Percentiles rank a stretch among this genome's conserved stretches.
Evolutionary conservation across 208 protist genomes (phyloP).

Genomic region (Giardia muris): DNA sequence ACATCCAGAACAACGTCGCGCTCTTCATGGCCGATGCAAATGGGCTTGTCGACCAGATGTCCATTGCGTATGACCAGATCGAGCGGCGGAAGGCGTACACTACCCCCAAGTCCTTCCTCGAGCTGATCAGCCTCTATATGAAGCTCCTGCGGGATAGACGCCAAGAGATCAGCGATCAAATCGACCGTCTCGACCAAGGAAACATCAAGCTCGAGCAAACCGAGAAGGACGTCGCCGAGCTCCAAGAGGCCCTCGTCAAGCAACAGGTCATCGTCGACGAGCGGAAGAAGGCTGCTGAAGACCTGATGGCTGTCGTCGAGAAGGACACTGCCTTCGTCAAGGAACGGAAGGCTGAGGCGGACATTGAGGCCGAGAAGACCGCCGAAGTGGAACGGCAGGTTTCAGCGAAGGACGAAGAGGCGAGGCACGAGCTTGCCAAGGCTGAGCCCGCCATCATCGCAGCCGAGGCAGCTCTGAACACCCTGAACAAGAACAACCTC

Average conservation of each 20-base stretch:
- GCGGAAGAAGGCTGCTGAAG: conserved; percentile 68
- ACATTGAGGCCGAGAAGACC: conserved; percentile 75
- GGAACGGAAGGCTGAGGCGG: conserved; percentile 69
- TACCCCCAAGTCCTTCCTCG: conserved; percentile 93
- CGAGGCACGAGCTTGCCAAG: conserved; percentile 51
- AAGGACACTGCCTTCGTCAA: conserved; percentile 78
- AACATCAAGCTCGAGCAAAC: conserved; percentile 45
- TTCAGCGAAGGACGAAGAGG: conserved; percentile 57
- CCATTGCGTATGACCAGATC: conserved; percentile 66
- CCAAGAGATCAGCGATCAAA: background rate
- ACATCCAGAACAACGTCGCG: conserved; percentile 54
- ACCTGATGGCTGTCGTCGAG: conserved; percentile 72
- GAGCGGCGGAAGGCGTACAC: conserved; percentile 87
- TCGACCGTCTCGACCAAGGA: conserved; percentile 10
- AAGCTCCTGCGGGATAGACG: conserved; percentile 39
- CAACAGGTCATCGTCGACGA: conserved; percentile 64
- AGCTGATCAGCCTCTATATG: conserved; percentile 91
- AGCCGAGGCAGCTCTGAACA: conserved; percentile 77
- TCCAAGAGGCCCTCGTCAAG: conserved; percentile 50
- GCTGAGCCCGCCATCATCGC: conserved; percentile 74
- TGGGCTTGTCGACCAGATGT: conserved; percentile 66
- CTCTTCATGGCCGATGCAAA: conserved; percentile 83
- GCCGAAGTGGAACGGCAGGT: conserved; percentile 76
- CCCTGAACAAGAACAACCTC: conserved; percentile 82
- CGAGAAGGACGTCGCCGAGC: conserved; percentile 51